Conservation (phyloP, 805 yeast genomes). For the Ogataea glucozyma region DNA sequence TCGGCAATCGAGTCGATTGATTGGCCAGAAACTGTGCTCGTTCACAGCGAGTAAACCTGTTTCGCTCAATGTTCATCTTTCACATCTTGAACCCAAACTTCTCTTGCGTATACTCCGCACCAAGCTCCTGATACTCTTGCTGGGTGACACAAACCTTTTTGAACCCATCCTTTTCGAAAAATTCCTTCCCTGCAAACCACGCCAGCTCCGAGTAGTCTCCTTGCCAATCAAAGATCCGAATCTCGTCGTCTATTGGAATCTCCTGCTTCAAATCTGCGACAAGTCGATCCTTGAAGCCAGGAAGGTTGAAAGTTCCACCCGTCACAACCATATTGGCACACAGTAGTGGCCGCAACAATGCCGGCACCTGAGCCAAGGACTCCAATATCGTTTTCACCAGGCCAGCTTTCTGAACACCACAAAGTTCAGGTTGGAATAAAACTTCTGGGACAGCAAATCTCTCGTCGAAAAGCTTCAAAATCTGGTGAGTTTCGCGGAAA, state of each 20-base stretch:
- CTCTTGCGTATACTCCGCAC: slow-evolving; percentile 46
- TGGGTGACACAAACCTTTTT: slow-evolving; percentile 62
- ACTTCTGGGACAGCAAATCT: slow-evolving; percentile 86
- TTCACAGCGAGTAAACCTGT: background rate
- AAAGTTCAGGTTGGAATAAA: slow-evolving; percentile 79
- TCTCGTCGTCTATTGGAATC: slow-evolving; percentile 70
- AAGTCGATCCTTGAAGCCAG: slow-evolving; percentile 66
- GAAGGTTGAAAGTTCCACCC: slow-evolving; percentile 80
- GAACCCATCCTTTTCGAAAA: slow-evolving; percentile 48
- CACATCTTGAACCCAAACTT: slow-evolving; percentile 32
- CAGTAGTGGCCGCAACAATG: slow-evolving; percentile 68
- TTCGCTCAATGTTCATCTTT: background rate
- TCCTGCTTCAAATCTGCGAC: slow-evolving; percentile 62
- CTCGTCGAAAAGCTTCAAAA: slow-evolving; percentile 74
- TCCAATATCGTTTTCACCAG: slow-evolving; percentile 70
- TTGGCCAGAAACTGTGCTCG: too few species aligned
- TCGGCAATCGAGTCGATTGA: too few species aligned
- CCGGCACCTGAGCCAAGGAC: slow-evolving; percentile 69
- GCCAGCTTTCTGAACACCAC: slow-evolving; percentile 79
- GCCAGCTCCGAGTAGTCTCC: slow-evolving; percentile 41
- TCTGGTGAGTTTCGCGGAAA: slow-evolving; percentile 42
- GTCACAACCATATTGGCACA: slow-evolving; percentile 75
- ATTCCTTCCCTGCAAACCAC: slow-evolving; percentile 57
- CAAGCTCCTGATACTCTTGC: slow-evolving; percentile 85
- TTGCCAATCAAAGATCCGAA: slow-evolving; percentile 43